Base-by-base conservation (phyloP, 2,329 filamentous ascomycete genomes). In the Fusarium euwallaceae region DNA sequence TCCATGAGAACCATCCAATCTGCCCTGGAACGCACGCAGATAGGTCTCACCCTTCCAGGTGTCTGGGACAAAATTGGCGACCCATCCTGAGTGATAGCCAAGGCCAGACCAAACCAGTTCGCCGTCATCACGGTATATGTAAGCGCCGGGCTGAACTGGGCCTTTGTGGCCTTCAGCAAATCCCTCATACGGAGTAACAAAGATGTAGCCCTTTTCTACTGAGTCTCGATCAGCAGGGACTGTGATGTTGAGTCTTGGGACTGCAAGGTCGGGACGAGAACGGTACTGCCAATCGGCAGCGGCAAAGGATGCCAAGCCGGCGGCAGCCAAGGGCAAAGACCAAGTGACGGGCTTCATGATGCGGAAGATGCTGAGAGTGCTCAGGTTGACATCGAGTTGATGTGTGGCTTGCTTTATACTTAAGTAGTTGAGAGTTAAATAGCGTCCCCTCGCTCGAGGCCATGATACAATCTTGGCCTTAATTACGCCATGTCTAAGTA, bases 91-190 rank as follows among this genome's bases (percentile, higher is more conserved):
- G 71, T 85, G 87, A 73, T 87, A 86, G 4, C 84, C 85, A 61
- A 88, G 87, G 3, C 88, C 87, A 1, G 88, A 90, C 88, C 88
- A 90, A 24, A 91, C 82, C 0, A 90, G 82, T 61, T 90, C 88
- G 1, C 88, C 88, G 32, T 88, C 79, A 72, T 88, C 84, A 17
- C 84, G 84, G 70, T 88, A 86, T 72, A 90, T 90, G 78, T 90
- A 90, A 0, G 87, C 85, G 0, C 82, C 87, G 1, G 87, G 83
- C 76, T 90, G 88, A 24, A 84, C 82, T 2, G 88, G 87, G 0
- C 85, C 85, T 36, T 36, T 37, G 7, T 36, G 55, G 4, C 55
- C 55, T 0, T 37, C 14, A 1, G 20, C 34, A 8, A 58, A 58
- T 14, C 55, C 55, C 12, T 58, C 55, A 14, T 58, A 58, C 6